phyloP scores from a whole-genome alignment of 2,329 filamentous ascomycete species.

The Dactylellina parvicollis region DNA sequence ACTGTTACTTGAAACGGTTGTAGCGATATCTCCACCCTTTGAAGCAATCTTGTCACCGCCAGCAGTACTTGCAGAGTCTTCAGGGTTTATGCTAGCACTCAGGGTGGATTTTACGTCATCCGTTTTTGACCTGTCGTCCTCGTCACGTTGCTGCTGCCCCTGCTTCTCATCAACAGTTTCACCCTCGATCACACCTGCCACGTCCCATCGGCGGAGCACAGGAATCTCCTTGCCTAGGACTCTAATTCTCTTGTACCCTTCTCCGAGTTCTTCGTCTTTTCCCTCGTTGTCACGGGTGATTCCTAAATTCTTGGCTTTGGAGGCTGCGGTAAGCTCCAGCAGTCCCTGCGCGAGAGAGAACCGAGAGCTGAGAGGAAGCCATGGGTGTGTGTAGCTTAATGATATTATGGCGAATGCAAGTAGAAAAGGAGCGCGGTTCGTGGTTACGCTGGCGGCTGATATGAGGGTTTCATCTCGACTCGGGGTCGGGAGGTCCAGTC shows the following conservation, averaged over 20 bases:
- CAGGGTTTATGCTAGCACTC: slow-evolving; percentile 33
- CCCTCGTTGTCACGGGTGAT: slow-evolving; percentile 27
- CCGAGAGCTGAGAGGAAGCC: slow-evolving; percentile 39
- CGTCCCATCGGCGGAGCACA: slow-evolving; percentile 47
- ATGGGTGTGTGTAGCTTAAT: slow-evolving; percentile 45
- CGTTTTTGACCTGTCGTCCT: background rate
- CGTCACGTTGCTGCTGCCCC: slow-evolving; percentile 17
- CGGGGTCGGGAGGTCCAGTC: slow-evolving; percentile 39
- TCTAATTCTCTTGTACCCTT: slow-evolving; percentile 40
- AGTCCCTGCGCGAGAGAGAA: slow-evolving; percentile 52
- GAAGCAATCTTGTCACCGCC: slow-evolving; percentile 1
- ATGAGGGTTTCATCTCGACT: slow-evolving; percentile 26
- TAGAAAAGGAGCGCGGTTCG: slow-evolving; percentile 48
- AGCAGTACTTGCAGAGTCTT: slow-evolving; percentile 17
- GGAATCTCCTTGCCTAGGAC: slow-evolving; percentile 48
- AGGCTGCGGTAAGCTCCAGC: slow-evolving; percentile 40
- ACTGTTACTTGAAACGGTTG: slow-evolving; percentile 5
- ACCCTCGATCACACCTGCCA: slow-evolving; percentile 14
- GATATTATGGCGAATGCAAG: slow-evolving; percentile 45
- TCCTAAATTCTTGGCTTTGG: slow-evolving; percentile 49
- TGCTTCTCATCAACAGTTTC: slow-evolving; percentile 36
- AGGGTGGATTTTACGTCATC: slow-evolving; percentile 34
- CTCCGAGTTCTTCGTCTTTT: slow-evolving; percentile 18
- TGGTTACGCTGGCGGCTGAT: slow-evolving; percentile 18
- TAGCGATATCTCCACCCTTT: background rate